Evolutionary conservation across 2,329 filamentous ascomycete species (phyloP).

Genomic region (Sarocladium brachiariae): DNA sequence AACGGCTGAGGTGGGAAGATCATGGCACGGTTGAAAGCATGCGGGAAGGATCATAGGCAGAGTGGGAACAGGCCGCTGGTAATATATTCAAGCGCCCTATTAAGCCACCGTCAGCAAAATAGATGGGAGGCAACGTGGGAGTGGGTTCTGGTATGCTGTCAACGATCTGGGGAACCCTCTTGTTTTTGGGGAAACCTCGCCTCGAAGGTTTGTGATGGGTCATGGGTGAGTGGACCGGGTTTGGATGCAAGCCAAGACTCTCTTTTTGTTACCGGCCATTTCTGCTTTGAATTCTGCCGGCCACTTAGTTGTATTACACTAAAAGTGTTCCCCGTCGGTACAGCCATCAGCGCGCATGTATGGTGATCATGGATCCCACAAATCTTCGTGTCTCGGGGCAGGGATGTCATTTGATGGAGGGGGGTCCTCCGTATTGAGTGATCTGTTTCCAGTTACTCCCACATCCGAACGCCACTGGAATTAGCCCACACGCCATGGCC

Average conservation of each 20-base stretch:
- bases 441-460: too few relatives aligned
- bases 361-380: conserved; percentile 2
- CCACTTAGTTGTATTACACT: too few relatives aligned
- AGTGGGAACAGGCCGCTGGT: background rate
- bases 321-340: background rate
- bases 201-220: too few relatives aligned
- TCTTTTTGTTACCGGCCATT: too few relatives aligned
- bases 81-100: conserved; percentile 1
- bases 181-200: background rate
- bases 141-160: conserved; percentile 2
- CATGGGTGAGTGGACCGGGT: too few relatives aligned
- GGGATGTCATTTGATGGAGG: background rate
- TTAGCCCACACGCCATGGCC: too few relatives aligned
- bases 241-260: too few relatives aligned
- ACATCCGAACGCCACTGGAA: too few relatives aligned
- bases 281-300: background rate
- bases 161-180: conserved; percentile 2
- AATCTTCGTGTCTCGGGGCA: conserved; percentile 3
- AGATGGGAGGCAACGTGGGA: background rate
- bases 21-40: conserved; percentile 2
- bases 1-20: conserved; percentile 4
- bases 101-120: background rate
- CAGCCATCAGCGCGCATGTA: background rate
- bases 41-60: background rate
- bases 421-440: too few relatives aligned